phyloP scores from a whole-genome alignment of 768 basidiomycete species.

The Kwoniella europaea region DNA sequence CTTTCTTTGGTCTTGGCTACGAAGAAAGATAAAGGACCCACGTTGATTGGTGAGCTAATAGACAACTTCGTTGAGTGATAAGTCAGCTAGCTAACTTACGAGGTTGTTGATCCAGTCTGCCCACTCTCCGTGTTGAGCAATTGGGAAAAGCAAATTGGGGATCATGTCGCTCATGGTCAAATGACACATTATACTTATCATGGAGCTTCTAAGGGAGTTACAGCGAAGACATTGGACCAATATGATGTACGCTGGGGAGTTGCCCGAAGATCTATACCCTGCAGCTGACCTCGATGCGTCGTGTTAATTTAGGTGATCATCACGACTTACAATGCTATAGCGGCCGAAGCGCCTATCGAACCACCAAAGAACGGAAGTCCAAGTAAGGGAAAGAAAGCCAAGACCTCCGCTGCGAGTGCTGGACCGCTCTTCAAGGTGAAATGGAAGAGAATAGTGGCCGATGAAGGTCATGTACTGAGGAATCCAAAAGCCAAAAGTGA shows the following conservation, averaged over 20 bases:
- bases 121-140: conserved; percentile 52
- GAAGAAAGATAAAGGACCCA: conserved; percentile 69
- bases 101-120: conserved; percentile 31
- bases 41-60: conserved; percentile 71
- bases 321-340: conserved; percentile 49
- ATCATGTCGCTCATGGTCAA: conserved; percentile 39
- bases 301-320: conserved; percentile 36
- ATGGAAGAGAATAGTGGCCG: conserved; percentile 88
- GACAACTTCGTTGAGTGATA: background rate
- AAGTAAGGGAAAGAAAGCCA: conserved; percentile 62
- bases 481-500: conserved; percentile 85
- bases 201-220: conserved; percentile 32
- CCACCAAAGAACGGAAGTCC: conserved; percentile 2
- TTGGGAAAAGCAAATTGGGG: conserved; percentile 51
- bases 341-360: conserved; percentile 18
- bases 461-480: conserved; percentile 86
- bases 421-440: conserved; percentile 68
- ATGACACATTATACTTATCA: conserved; percentile 48
- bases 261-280: background rate
- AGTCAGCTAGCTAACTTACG: background rate
- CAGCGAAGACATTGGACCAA: conserved; percentile 27
- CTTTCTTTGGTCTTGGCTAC: conserved; percentile 80
- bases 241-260: conserved; percentile 37
- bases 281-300: background rate
- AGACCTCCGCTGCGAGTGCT: conserved; percentile 49